phyloP scores from a whole-genome alignment of 2,329 filamentous ascomycete species.

The Talaromyces marneffei region DNA sequence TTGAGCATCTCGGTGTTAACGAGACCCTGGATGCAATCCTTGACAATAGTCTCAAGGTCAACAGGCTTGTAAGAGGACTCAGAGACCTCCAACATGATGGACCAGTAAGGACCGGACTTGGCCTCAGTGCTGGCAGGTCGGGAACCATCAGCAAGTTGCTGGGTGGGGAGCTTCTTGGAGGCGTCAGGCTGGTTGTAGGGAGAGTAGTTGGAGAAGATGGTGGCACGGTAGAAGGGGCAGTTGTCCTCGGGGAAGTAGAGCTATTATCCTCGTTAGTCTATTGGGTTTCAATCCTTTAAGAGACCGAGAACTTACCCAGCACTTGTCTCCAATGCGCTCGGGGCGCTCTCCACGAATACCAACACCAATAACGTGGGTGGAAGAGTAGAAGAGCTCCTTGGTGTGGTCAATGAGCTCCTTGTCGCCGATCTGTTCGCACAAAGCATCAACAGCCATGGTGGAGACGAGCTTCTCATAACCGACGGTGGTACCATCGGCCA shows the following conservation, averaged over 20 bases:
- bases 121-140: constrained; percentile 66
- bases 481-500: constrained; percentile 80
- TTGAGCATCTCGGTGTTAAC: constrained; percentile 97
- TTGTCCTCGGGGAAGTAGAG: constrained; percentile 99
- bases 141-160: constrained; percentile 78
- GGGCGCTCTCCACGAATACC: constrained; percentile 87
- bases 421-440: constrained; percentile 83
- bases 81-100: constrained; percentile 98
- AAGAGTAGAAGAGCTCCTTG: constrained; percentile 94
- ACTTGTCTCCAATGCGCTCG: constrained; percentile 97
- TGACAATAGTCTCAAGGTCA: constrained; percentile 74
- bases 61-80: constrained; percentile 95
- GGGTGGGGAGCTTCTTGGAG: constrained; percentile 76
- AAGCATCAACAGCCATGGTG: constrained; percentile 91
- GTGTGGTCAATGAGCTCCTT: constrained; percentile 73
- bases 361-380: constrained; percentile 94
- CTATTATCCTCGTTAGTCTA: constrained; percentile 34
- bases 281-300: not conserved
- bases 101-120: constrained; percentile 95
- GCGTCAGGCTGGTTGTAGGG: constrained; percentile 91
- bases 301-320: constrained; percentile 62
- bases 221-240: constrained; percentile 98
- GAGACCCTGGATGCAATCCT: constrained; percentile 89
- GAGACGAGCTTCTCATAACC: constrained; percentile 88
- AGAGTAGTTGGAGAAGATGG: constrained; percentile 99